phyloP scores from a whole-genome alignment of 768 basidiomycete species.

The Cyathus striatus region DNA sequence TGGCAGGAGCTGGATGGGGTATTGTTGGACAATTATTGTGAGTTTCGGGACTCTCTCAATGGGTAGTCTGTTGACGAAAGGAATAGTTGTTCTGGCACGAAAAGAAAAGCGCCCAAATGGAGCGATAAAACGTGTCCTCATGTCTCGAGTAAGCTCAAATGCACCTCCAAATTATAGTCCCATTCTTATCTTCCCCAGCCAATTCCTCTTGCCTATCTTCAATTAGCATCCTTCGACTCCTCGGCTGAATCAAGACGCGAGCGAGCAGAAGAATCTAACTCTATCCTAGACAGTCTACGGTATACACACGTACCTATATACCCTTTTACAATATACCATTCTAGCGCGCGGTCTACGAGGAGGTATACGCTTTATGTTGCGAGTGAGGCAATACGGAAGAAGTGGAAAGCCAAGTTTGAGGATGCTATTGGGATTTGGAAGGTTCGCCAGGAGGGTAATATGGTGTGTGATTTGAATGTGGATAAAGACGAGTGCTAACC shows the following conservation, averaged over 20 bases:
- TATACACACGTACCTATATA: conserved; percentile 53
- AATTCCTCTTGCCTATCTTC: conserved; percentile 75
- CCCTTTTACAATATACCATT: conserved; percentile 77
- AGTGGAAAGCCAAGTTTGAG: conserved; percentile 58
- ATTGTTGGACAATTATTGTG: conserved; percentile 75
- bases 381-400: conserved; percentile 50
- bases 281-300: conserved; percentile 50
- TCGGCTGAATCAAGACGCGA: conserved; percentile 63
- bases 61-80: conserved; percentile 1
- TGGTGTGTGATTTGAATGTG: conserved; percentile 38
- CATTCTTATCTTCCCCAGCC: conserved; percentile 41
- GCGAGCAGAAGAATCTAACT: conserved; percentile 49
- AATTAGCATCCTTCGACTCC: conserved; percentile 57
- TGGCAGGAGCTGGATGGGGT: conserved; percentile 70
- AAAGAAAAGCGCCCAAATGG: conserved; percentile 53
- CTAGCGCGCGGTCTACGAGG: conserved; percentile 46
- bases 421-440: conserved; percentile 62
- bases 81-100: conserved; percentile 58
- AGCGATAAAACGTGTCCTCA: conserved; percentile 43
- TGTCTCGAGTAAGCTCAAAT: conserved; percentile 53
- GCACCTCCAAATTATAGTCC: not conserved
- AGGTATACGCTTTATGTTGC: conserved; percentile 70
- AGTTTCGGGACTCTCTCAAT: conserved; percentile 16
- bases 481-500: not conserved
- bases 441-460: conserved; percentile 65